Percentiles rank a stretch among this genome's conserved stretches.
These are phyloP conservation scores for Albatrellus ellisii DNA, from an alignment of 768 basidiomycete genomes.

Conservation along the genomic window DNA sequence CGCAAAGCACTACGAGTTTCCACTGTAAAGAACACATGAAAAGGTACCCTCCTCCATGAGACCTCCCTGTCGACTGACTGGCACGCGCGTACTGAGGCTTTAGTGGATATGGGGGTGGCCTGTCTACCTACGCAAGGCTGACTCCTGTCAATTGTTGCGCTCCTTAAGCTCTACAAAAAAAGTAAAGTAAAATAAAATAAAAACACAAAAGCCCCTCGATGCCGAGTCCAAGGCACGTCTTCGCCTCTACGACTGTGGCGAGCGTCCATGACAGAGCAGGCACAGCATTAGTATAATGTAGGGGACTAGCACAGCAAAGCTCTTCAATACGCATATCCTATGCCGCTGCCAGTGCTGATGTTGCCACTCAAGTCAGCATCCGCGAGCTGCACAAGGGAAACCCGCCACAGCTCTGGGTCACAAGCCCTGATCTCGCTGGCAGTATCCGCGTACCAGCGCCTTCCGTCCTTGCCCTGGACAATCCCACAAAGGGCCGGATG, in stretches of 20 bases:
- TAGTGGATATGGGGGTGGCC: no score
- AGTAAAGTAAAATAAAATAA: no score
- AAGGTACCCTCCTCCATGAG: no score
- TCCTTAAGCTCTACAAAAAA: no score
- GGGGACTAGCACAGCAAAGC: background rate
- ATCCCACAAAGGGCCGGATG: no score
- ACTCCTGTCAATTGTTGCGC: no score
- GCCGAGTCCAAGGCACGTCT: conserved; percentile 90
- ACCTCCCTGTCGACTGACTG: no score
- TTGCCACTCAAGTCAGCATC: conserved; percentile 79
- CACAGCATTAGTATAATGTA: conserved; percentile 3
- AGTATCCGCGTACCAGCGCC: conserved; percentile 92
- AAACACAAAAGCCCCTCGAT: conserved; percentile 92
- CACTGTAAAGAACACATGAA: no score
- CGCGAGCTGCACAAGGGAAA: conserved; percentile 59
- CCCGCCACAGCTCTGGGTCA: conserved; percentile 42
- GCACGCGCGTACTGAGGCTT: no score
- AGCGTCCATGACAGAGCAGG: conserved; percentile 57
- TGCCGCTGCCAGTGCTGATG: conserved; percentile 79
- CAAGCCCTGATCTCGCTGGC: conserved; percentile 38
- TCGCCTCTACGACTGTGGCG: conserved; percentile 85
- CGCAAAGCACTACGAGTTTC: no score
- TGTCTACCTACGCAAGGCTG: no score
- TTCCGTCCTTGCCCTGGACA: conserved; percentile 81
- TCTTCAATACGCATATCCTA: conserved; percentile 31